Evolutionary conservation across 352 stramenopile genomes (phyloP).

Genomic region (Pythium sukuiense): DNA sequence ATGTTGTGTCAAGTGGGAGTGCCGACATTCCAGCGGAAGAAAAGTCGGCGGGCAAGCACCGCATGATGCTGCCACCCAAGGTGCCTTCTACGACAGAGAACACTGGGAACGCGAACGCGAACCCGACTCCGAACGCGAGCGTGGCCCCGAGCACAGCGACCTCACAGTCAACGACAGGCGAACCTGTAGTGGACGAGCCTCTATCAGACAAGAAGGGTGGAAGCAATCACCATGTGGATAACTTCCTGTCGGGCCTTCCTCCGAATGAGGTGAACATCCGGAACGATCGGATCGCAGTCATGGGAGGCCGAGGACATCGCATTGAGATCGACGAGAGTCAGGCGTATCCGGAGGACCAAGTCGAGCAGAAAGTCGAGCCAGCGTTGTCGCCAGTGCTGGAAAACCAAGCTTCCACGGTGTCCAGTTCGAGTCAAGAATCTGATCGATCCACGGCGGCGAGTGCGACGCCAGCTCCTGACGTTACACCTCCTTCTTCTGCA

Average conservation of each 20-base stretch:
- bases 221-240: constrained; percentile 59
- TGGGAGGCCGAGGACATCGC: constrained; percentile 89
- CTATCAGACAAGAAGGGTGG: constrained; percentile 51
- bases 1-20: constrained; percentile 10
- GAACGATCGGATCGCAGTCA: constrained; percentile 89
- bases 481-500: neutral
- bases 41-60: constrained; percentile 48
- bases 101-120: neutral
- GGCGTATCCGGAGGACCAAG: constrained; percentile 40
- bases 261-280: constrained; percentile 91
- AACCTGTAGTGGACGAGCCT: constrained; percentile 47
- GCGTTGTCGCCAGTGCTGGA: constrained; percentile 3
- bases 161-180: neutral
- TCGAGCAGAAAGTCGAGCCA: neutral
- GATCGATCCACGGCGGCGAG: neutral
- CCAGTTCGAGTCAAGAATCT: constrained; percentile 1
- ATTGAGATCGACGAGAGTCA: constrained; percentile 73
- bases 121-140: too few species aligned
- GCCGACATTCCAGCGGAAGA: constrained; percentile 39
- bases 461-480: neutral
- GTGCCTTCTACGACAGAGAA: neutral
- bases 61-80: constrained; percentile 36
- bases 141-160: neutral
- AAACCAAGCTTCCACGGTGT: neutral
- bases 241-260: constrained; percentile 82